Evolutionary conservation across 306 rosid genomes (phyloP).

Genomic region (Glycine latifolia): DNA sequence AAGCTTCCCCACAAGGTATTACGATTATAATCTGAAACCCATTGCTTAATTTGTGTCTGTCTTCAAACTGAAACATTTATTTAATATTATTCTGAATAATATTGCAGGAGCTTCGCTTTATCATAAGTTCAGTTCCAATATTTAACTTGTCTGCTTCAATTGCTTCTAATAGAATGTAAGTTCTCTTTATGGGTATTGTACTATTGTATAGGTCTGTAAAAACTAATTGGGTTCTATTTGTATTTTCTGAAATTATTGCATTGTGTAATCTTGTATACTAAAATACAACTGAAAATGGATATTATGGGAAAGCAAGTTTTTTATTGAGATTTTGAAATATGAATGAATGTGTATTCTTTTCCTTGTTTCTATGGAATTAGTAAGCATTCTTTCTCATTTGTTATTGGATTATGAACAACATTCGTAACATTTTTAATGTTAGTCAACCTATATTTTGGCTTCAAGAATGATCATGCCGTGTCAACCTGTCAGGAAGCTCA

Average conservation of each 20-base stretch:
- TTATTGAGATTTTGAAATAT: conserved; percentile 14
- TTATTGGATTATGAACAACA: not conserved
- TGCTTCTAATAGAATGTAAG: conserved; percentile 87
- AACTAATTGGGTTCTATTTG: conserved; percentile 8
- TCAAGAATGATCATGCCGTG: not conserved
- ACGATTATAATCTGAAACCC: not conserved
- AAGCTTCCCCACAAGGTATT: conserved; percentile 98
- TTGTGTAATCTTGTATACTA: conserved; percentile 3
- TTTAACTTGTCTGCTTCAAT: conserved; percentile 93
- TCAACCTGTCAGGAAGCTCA: not conserved
- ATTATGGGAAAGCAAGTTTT: not conserved
- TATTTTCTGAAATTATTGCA: conserved; percentile 24
- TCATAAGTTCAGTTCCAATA: conserved; percentile 82
- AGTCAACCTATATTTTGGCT: not conserved
- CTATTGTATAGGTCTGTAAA: conserved; percentile 27
- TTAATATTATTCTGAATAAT: conserved; percentile 41
- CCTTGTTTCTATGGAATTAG: not conserved
- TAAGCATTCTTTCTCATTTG: not conserved
- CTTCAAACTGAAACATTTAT: conserved; percentile 21
- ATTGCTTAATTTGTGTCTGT: conserved; percentile 9
- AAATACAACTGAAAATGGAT: not conserved
- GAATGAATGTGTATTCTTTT: not conserved
- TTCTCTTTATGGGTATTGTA: conserved; percentile 17
- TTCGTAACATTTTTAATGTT: not conserved
- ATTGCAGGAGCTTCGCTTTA: conserved; percentile 96